phyloP scores from a whole-genome alignment of 2,329 filamentous ascomycete species.

The Cladophialophora exuberans region DNA sequence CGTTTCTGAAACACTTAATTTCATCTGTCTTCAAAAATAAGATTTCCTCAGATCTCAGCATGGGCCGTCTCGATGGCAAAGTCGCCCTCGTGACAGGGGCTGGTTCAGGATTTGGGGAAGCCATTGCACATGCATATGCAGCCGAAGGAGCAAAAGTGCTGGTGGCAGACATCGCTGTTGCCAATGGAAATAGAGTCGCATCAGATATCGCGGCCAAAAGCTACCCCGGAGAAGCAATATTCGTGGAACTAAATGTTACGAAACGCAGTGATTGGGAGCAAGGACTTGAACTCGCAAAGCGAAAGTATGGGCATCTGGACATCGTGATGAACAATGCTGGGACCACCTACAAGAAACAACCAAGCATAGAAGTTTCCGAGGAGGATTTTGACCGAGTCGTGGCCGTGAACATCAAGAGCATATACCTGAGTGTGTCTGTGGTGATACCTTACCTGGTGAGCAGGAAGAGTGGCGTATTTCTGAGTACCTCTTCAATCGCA shows the following conservation, averaged over 20 bases:
- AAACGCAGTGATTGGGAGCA: constrained; percentile 25
- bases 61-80: constrained; percentile 40
- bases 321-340: constrained; percentile 57
- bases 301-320: constrained; percentile 51
- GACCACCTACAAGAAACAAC: constrained; percentile 49
- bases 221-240: constrained; percentile 7
- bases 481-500: constrained; percentile 25
- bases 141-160: constrained; percentile 41
- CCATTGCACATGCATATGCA: constrained; percentile 43
- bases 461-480: constrained; percentile 21
- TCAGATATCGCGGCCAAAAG: constrained; percentile 17
- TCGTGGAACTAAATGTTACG: constrained; percentile 17
- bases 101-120: constrained; percentile 47
- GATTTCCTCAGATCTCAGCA: neutral
- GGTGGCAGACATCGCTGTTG: constrained; percentile 34
- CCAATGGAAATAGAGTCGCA: constrained; percentile 17
- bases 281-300: constrained; percentile 44
- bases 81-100: constrained; percentile 48
- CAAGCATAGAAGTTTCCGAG: constrained; percentile 48
- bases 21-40: neutral
- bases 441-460: constrained; percentile 17
- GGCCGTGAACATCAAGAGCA: constrained; percentile 43
- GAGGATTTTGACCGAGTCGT: constrained; percentile 54
- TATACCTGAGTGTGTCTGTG: constrained; percentile 23
- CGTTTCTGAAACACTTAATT: too few species aligned